Percentiles rank a stretch among this genome's conserved stretches.
These are phyloP conservation scores for Psidium friedrichsthalianum DNA, from an alignment of 345 rosid species.

Conservation along the genomic window DNA sequence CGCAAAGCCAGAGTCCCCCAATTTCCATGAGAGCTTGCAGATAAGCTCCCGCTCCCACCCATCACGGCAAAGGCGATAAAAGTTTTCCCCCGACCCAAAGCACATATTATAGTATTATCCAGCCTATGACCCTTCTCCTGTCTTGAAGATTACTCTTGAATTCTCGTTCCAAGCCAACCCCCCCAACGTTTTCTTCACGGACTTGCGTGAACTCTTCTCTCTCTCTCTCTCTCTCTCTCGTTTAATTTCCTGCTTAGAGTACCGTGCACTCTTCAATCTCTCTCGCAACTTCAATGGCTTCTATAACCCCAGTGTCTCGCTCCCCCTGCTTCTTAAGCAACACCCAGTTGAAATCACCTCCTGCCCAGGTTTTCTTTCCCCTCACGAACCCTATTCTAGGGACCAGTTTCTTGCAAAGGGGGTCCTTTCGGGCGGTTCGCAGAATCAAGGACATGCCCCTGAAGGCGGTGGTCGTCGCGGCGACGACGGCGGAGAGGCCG, in stretches of 20 bases:
- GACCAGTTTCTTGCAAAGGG: constrained; percentile 19
- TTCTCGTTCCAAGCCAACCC: not conserved
- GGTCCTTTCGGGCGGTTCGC: not conserved
- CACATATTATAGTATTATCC: no score
- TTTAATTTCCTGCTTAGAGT: not conserved
- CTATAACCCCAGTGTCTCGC: constrained; percentile 37
- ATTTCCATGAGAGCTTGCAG: no score
- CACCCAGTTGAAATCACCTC: constrained; percentile 13
- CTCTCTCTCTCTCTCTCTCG: not conserved
- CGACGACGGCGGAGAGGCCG: constrained; percentile 65
- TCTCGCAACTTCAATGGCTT: constrained; percentile 34
- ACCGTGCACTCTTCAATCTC: not conserved
- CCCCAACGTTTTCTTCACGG: not conserved
- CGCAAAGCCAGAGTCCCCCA: no score
- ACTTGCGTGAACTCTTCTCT: not conserved
- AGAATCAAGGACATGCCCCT: constrained; percentile 21
- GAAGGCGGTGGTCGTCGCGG: constrained; percentile 27
- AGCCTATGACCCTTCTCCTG: not conserved
- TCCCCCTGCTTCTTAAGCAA: constrained; percentile 29
- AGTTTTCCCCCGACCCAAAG: no score
- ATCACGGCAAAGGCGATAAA: no score
- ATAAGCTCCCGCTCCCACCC: no score
- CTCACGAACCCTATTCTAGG: constrained; percentile 4
- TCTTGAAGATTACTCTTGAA: not conserved
- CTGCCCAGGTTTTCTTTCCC: not conserved